Evolutionary conservation across 2,329 filamentous ascomycete genomes (phyloP).

Genomic region (Colletotrichum orbiculare): DNA sequence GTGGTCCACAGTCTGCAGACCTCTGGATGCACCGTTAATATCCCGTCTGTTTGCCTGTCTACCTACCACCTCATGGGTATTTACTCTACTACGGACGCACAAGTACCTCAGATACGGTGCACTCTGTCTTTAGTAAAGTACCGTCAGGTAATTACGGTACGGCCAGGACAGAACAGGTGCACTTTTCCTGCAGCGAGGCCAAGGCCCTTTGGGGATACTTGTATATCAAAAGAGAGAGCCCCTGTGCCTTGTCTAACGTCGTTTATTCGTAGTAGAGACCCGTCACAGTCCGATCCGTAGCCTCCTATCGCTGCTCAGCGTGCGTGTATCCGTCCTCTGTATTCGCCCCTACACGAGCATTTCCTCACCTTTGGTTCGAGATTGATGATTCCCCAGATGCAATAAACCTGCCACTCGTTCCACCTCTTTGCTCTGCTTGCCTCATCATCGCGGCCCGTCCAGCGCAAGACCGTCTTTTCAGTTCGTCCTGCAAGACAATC

Average conservation of each 20-base stretch:
- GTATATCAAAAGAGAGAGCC: constrained; percentile 35
- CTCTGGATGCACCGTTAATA: constrained; percentile 22
- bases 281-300: too few relatives aligned
- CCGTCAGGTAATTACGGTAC: too few relatives aligned
- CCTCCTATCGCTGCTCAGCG: constrained; percentile 7
- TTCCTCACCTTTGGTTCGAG: constrained; percentile 27
- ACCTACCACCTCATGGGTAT: too few relatives aligned
- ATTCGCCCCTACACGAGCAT: not conserved
- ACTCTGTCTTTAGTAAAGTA: not conserved
- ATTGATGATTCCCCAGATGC: constrained; percentile 26
- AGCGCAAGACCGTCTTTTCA: not conserved
- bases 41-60: not conserved
- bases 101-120: not conserved
- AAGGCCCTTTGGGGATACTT: constrained; percentile 19
- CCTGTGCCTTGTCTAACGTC: constrained; percentile 10
- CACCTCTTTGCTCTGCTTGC: constrained; percentile 5
- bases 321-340: not conserved
- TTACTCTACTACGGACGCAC: not conserved
- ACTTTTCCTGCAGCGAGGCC: constrained; percentile 6
- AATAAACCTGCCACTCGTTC: constrained; percentile 26
- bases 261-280: constrained; percentile 3
- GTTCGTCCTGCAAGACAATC: not conserved
- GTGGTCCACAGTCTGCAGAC: constrained; percentile 27
- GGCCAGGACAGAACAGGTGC: not conserved
- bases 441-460: not conserved